These are phyloP conservation scores for Vanilla planifolia DNA, from an alignment of 106 monocot genomes.

Conservation along the genomic window DNA sequence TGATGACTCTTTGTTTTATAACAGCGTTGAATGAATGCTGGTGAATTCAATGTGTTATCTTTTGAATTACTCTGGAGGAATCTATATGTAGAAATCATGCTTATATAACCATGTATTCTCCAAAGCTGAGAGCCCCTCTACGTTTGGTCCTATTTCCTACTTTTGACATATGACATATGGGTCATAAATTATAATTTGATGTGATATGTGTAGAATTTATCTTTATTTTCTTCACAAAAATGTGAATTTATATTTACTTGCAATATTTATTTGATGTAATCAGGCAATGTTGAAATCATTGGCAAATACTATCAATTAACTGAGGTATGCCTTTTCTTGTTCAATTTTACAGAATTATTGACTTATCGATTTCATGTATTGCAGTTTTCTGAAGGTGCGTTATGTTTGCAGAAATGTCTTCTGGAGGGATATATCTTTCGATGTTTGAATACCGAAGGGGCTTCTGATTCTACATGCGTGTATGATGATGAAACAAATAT, in stretches of 20 bases:
- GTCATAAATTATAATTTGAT: not conserved
- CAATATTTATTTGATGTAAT: not conserved
- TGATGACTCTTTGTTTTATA: too few relatives aligned
- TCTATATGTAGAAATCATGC: not conserved
- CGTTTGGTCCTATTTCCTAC: not conserved
- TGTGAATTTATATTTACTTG: not conserved
- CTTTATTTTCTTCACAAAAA: not conserved
- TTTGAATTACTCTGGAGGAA: not conserved
- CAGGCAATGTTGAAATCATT: slow-evolving; percentile 4
- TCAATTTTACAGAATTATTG: not conserved
- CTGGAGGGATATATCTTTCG: not conserved
- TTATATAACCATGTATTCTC: not conserved
- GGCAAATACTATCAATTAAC: not conserved
- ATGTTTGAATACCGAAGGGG: not conserved
- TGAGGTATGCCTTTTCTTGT: not conserved
- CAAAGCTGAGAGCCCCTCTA: not conserved
- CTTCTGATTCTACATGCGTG: not conserved
- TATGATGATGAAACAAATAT: not conserved
- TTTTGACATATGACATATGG: not conserved
- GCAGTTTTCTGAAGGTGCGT: slow-evolving; percentile 3
- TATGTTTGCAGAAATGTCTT: not conserved
- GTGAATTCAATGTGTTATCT: not conserved
- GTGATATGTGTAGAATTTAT: too few relatives aligned
- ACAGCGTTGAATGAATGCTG: not conserved
- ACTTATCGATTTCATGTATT: not conserved